Base-by-base conservation (phyloP, 106 monocot genomes). In the Allium sativum region DNA sequence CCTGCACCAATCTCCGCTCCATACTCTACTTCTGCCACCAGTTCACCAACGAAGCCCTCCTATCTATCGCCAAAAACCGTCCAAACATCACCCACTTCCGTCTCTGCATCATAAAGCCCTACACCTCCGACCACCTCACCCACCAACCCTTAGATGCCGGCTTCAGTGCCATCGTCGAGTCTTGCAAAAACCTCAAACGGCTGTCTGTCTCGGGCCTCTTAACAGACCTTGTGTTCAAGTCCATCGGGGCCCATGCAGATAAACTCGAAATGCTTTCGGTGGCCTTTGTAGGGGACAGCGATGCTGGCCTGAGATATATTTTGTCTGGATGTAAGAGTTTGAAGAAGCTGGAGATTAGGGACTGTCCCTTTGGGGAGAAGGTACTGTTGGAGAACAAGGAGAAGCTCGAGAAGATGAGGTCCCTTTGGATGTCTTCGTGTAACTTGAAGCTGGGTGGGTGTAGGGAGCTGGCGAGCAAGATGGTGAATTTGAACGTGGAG, bases 391-490 rank as follows among this genome's bases (percentile, higher is more conserved):
- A 65, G 1, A 84, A 89, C 52, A 75, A 68, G 2, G 78, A 69
- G 10, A 89, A 84, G 71, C 81, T 84, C 44, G 85, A 90, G 79
- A 79, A 82, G 78, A 90, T 90, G 90, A 81, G 85, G 79, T 90
- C 90, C 82, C 90, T 90, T 90, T 90, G 85, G 90, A 90, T 90
- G 82, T 90, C 85, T 6, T 74, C 90, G 1, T 90, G 90, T 66
- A 59, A 73, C 18, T 64, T 90, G 59, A 90, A 69, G 60, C 65
- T 90, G 64, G 82, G 82, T 7, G 85, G 74, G 1, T 90, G 90
- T 45, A 65, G 70, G 61, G 57, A 65, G 45, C 75, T 90, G 46
- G 85, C 90, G 8, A 52, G 40, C 66, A 90, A 67, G 72, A 82
- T 85, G 84, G 82, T 77, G 1, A 68, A 72, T 57, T 74, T 90